Evolutionary conservation across 176 grass and related monocot species (phyloP).

Genomic region (Cenchrus purpureus): DNA sequence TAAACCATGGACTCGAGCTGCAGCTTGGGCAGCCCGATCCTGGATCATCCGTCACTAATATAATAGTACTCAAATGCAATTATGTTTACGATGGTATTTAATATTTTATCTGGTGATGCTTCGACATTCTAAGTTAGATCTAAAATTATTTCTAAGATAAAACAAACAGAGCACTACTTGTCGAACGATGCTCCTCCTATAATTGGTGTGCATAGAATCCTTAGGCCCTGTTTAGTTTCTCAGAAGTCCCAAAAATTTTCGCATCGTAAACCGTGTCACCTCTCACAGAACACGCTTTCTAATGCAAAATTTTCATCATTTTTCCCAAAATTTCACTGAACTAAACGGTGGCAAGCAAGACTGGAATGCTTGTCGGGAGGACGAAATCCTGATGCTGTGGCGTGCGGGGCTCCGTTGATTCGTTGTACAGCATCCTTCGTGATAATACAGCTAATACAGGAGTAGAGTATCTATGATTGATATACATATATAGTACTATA

Average conservation of each 20-base stretch:
- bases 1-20: no score
- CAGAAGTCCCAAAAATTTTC: no score
- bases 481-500: background rate
- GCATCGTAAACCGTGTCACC: no score
- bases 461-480: background rate
- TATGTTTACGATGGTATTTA: background rate
- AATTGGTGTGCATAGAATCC: no score
- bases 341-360: background rate
- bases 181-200: background rate
- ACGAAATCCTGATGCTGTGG: background rate
- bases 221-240: background rate
- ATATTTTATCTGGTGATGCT: background rate
- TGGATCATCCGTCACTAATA: no score
- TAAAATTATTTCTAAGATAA: background rate
- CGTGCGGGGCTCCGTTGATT: conserved; percentile 25
- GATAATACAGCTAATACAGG: background rate
- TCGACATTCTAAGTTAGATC: background rate
- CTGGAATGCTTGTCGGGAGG: conserved; percentile 23
- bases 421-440: background rate
- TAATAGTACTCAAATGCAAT: background rate
- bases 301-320: no score
- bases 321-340: no score
- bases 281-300: no score
- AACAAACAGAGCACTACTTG: background rate
- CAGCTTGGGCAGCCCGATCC: no score